Evolutionary conservation across 2,329 filamentous ascomycete species (phyloP).

Genomic region (Celoporthe dispersa): DNA sequence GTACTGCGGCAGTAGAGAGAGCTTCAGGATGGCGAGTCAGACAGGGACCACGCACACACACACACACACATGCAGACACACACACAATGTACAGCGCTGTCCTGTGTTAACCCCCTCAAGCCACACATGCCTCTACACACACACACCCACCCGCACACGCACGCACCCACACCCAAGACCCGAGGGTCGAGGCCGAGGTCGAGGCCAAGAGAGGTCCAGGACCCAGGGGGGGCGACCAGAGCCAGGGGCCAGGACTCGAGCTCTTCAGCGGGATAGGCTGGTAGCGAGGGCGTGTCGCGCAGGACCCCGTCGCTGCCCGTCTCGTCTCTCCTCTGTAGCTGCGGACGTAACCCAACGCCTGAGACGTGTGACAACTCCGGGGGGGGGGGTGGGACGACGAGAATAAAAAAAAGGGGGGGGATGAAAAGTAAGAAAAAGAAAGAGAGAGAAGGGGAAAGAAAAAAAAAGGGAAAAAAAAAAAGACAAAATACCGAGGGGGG

Average conservation of each 20-base stretch:
- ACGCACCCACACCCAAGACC: neutral
- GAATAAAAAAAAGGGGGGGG: neutral
- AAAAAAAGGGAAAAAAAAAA: neutral
- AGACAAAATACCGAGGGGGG: too few relatives aligned
- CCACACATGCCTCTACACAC: neutral
- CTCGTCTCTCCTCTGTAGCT: neutral
- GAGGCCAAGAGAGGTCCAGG: neutral
- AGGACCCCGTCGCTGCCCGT: neutral
- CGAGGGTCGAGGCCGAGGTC: neutral
- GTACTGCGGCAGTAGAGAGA: neutral
- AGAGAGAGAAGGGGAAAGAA: neutral
- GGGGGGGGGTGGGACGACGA: neutral
- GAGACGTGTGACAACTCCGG: neutral
- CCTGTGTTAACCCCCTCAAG: neutral
- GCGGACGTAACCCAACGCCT: neutral
- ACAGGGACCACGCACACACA: neutral
- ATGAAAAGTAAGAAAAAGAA: neutral
- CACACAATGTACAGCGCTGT: neutral
- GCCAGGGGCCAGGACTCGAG: neutral
- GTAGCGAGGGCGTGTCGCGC: slow-evolving; percentile 1
- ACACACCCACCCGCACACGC: neutral
- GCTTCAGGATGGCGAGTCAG: neutral
- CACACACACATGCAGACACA: neutral
- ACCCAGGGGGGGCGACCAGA: neutral
- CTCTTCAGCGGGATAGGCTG: neutral